Evolutionary conservation across 2,329 filamentous ascomycete genomes (phyloP), one percentile per base, ranked within the genome.

Genomic region (Xylariaceae sp.): DNA sequence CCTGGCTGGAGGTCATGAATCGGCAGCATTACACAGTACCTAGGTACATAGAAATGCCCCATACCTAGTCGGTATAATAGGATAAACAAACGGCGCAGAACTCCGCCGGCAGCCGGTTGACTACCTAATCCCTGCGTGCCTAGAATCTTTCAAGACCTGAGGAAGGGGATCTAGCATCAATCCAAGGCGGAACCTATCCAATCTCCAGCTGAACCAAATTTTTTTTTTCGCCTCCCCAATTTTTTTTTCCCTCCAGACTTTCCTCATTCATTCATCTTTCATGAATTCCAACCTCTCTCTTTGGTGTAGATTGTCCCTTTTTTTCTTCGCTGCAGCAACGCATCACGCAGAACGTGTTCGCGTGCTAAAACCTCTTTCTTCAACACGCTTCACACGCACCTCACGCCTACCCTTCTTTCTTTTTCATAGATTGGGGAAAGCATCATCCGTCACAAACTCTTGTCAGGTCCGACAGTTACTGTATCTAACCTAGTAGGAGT

Each of bases 171-270:
- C 32, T 37, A 37, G 32, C 32, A 56, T 32, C 52, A 48, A 54
- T 63, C 40, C 53, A 43, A 43, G 32, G 32, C 32, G 32, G 32
- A 7, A 37, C 4, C 44, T 20, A 32, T 49, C 47, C 21, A 19
- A 19, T 49, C 32, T 49, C 47, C 47, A 50, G 40, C 48, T 50
- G 40, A 32, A 42, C 42, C 26, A 42, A 40, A 44, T 54, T 54
- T 52, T 60, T 50, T 48, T 52, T 29, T 56, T 45, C 44, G 19
- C 26, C 45, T 48, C 14, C 40, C 50, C 58, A 55, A 49, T 53
- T 55, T 49, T 55, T 44, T n/a, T n/a, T n/a, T n/a, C n/a, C n/a
- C n/a, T n/a, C n/a, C 40, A 32, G 48, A 21, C 26, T 48, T 26
- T 48, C 29, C 29, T n/a, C 42, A 21, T 40, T 46, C 29, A 20